Base-by-base conservation (phyloP, 805 yeast species). In the Teunomyces funiuensis region DNA sequence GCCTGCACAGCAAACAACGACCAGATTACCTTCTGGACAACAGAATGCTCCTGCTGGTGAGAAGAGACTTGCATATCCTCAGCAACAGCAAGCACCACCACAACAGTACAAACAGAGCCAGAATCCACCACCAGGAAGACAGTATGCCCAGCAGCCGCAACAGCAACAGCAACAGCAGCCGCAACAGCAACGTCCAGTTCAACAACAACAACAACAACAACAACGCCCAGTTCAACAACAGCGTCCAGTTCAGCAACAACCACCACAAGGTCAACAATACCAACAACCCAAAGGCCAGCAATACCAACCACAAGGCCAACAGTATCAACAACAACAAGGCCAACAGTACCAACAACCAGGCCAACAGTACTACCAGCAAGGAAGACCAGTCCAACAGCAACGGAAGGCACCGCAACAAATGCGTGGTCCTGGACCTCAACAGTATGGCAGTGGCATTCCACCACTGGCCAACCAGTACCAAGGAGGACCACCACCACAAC, bases 11-110 rank as follows among this genome's bases (percentile, higher is more conserved):
- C 38, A 30, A 17, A 39, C 18, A 18, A 36, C 19, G 7, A n/a
- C 42, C 19, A 10, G 37, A 33, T 23, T 37, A 20, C 33, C 40
- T 2, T 34, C 40, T 7, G 28, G 27, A 2, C 3, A 9, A 18
- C 34, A 29, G 27, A 15, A 23, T 18, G 37, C 37, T 25, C 37
- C 22, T 11, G 29, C 13, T 5, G 27, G 15, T 16, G 31, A 29
- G 8, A 11, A 14, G 33, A 28, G 30, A 13, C 14, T n/a, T 17
- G 37, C 16, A 13, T 18, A 14, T n/a, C 26, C 36, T 7, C 17
- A 9, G 10, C 50, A 46, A 18, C 49, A 41, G 39, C 45, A 42
- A 2, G 49, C 47, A 6, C 53, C 50, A 23, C 28, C 66, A 57
- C 19, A 54, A 52, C 15, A 51, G 0, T 42, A 29, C 15, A 29